A percentile compares a stretch with the other conserved stretches of the same genome.
phyloP scores from a whole-genome alignment of 306 rosid species.

The Lathyrus sativus region DNA sequence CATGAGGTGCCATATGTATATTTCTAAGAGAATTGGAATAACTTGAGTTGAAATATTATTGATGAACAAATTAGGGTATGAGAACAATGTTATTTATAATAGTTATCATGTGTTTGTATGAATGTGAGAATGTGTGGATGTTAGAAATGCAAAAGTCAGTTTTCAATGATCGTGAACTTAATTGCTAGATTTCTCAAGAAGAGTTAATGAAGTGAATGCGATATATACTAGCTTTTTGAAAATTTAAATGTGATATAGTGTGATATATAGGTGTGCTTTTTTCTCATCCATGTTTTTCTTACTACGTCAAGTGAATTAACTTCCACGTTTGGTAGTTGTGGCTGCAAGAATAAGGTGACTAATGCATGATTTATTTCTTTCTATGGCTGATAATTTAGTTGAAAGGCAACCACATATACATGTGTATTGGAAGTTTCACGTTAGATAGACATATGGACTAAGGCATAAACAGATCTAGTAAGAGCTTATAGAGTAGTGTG shows the following conservation, averaged over 20 bases:
- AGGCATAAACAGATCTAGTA: neutral
- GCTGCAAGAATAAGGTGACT: constrained; percentile 2
- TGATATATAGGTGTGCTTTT: neutral
- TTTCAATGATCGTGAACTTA: constrained; percentile 14
- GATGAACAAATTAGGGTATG: neutral
- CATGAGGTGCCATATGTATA: constrained; percentile 92
- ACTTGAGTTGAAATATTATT: neutral
- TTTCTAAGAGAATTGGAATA: constrained; percentile 6
- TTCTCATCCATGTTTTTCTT: neutral
- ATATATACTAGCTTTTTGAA: constrained; percentile 3
- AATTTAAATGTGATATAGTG: neutral
- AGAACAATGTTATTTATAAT: constrained; percentile 56
- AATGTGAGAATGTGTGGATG: constrained; percentile 22
- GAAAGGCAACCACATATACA: constrained; percentile 12
- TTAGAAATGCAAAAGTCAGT: constrained; percentile 10
- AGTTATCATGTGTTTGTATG: neutral
- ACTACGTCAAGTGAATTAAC: constrained; percentile 1
- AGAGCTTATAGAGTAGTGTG: neutral
- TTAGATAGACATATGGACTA: neutral
- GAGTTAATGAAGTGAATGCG: constrained; percentile 15
- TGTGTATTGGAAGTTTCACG: neutral
- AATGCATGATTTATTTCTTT: neutral
- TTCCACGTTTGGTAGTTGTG: constrained; percentile 16
- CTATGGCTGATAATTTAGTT: constrained; percentile 15
- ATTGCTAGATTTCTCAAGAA: constrained; percentile 10